Base-by-base conservation (phyloP, 2,329 filamentous ascomycete genomes). In the Escovopsis sp. region DNA sequence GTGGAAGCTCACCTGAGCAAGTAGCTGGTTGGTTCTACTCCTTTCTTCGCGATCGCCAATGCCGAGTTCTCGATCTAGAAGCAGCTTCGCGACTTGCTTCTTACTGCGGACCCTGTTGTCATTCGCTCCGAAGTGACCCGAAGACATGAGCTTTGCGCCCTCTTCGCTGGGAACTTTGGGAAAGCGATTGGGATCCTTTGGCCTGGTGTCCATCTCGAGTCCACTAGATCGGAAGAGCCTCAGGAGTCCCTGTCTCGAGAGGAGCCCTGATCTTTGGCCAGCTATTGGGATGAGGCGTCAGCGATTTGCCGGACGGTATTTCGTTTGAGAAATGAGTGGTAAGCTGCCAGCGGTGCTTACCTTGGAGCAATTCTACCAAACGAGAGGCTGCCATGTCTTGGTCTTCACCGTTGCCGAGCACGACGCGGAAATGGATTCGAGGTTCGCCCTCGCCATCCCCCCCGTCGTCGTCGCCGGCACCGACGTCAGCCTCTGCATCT, bases 111-210 rank as follows among this genome's bases (percentile, higher is more conserved):
- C 66, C 51, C 66, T 65, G 43, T 67, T 61, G 36, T 81, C 71
- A 43, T 78, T 81, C 14, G 69, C 68, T 30, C 89, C 89, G 61
- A 95, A 96, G 2, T 67, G 68, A 1, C 89, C 89, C 27, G 79
- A 81, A 33, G 76, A 69, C 87, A 96, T 94, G 46, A 96, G 65
- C 50, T 81, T 75, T 39, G 62, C 68, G 7, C 91, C 89, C 47
- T 76, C 71, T 10, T 83, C 76, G 52, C 81, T 94, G 0, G 89
- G 89, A 0, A 94, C 77, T 51, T 83, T 83, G n/a, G 88, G 85
- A 45, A 88, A 88, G 36, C 74, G 64, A 47, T 77, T 60, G 2
- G 69, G 69, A 44, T 77, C 71, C n/a, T 60, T 65, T 8, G 51
- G 52, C 2, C 48, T 49, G 10, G 55, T 54, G 14, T 39, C 29